phyloP scores from a whole-genome alignment of 805 yeast genomes.

The Suhomyces canberraensis region DNA sequence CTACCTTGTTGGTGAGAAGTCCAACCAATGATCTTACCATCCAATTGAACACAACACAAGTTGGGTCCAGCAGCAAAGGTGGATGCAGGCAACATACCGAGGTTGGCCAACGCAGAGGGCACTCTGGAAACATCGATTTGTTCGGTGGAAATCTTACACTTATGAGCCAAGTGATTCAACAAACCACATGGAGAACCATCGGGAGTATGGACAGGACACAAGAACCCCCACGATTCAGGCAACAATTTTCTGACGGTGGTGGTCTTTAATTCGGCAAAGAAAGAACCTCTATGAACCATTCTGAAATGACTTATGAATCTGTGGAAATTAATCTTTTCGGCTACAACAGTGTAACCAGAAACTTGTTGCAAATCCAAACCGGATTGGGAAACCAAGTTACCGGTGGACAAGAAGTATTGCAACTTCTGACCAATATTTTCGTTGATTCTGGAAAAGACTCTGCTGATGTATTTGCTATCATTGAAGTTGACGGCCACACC shows the following conservation, averaged over 20 bases:
- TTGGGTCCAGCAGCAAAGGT: constrained; percentile 85
- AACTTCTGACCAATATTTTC: constrained; percentile 94
- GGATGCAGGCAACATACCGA: constrained; percentile 82
- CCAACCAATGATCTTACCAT: constrained; percentile 93
- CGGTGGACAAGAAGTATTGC: constrained; percentile 93
- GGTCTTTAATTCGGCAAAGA: constrained; percentile 96
- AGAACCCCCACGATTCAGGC: constrained; percentile 98
- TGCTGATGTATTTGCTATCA: constrained; percentile 77
- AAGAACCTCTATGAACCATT: constrained; percentile 99
- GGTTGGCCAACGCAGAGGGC: constrained; percentile 58
- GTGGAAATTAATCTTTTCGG: constrained; percentile 95
- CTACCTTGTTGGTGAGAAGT: constrained; percentile 85
- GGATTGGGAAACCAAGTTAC: constrained; percentile 94
- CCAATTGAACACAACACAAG: constrained; percentile 86
- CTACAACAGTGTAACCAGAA: constrained; percentile 96
- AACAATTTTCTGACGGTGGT: constrained; percentile 94
- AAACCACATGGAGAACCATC: constrained; percentile 99
- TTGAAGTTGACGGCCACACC: constrained; percentile 78
- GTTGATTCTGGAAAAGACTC: constrained; percentile 75
- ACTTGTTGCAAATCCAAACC: constrained; percentile 98
- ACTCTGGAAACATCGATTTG: constrained; percentile 72
- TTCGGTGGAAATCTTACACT: constrained; percentile 80
- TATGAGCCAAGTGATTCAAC: constrained; percentile 93
- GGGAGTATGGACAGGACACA: constrained; percentile 98
- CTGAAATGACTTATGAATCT: constrained; percentile 97